phyloP scores from a whole-genome alignment of 306 rosid species.

The Luffa acutangula region DNA sequence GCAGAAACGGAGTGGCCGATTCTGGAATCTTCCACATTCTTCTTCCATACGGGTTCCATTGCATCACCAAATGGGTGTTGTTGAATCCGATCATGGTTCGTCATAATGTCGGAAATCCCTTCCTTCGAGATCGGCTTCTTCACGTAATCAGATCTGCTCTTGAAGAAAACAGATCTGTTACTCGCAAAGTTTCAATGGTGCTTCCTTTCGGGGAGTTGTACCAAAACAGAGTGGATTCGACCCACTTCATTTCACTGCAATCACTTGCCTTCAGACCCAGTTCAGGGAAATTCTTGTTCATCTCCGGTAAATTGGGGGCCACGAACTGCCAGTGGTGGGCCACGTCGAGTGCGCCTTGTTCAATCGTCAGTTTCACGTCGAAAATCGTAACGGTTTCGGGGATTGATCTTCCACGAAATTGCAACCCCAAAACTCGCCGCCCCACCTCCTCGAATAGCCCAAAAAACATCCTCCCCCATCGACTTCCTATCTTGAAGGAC shows the following conservation, averaged over 20 bases:
- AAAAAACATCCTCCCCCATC: constrained; percentile 78
- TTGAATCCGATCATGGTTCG: constrained; percentile 34
- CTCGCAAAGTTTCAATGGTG: constrained; percentile 25
- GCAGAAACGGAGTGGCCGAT: constrained; percentile 55
- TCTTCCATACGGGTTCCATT: constrained; percentile 56
- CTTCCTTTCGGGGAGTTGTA: constrained; percentile 30
- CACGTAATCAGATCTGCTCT: constrained; percentile 51
- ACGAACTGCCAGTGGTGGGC: constrained; percentile 53
- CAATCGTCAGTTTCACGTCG: constrained; percentile 18
- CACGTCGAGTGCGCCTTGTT: constrained; percentile 35
- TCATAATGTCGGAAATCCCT: constrained; percentile 43
- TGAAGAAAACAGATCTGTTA: constrained; percentile 33
- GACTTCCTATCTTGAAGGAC: constrained; percentile 26
- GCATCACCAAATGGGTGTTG: constrained; percentile 28
- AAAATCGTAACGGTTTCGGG: constrained; percentile 52
- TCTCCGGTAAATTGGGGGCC: constrained; percentile 27
- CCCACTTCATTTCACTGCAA: constrained; percentile 39
- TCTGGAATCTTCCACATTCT: constrained; percentile 38
- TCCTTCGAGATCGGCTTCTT: constrained; percentile 35
- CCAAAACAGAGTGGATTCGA: constrained; percentile 38
- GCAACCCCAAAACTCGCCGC: constrained; percentile 70
- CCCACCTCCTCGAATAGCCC: constrained; percentile 85
- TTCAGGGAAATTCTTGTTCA: constrained; percentile 40
- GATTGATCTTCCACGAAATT: constrained; percentile 40
- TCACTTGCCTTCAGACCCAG: constrained; percentile 32